Percentiles rank a stretch among this genome's conserved stretches.
These are phyloP conservation scores for Buxus sempervirens DNA, from an alignment of 164 flowering plant genomes.

Conservation along the genomic window DNA sequence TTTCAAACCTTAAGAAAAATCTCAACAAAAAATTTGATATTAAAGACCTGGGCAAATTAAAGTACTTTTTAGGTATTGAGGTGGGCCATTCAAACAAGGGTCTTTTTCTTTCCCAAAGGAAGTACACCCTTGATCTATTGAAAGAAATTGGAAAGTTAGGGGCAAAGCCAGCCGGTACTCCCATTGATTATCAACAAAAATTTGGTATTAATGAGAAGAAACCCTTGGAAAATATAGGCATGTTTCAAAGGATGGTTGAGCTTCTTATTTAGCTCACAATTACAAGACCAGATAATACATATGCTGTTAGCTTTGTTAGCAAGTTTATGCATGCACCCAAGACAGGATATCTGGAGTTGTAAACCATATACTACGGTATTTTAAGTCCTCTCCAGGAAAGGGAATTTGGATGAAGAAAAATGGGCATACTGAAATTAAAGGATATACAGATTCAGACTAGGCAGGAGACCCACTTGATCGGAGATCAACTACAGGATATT, in stretches of 20 bases:
- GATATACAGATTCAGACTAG: neutral
- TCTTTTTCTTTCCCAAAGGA: neutral
- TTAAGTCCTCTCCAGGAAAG: neutral
- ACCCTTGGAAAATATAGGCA: neutral
- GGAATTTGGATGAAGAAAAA: conserved; percentile 2
- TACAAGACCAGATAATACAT: neutral
- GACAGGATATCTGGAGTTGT: neutral
- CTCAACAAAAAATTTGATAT: neutral
- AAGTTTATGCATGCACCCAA: neutral
- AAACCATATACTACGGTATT: neutral
- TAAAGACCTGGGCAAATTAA: conserved; percentile 10
- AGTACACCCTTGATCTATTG: neutral
- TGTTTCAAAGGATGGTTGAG: neutral
- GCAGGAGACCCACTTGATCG: neutral
- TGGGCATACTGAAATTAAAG: neutral
- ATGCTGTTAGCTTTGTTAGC: neutral
- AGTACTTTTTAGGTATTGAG: conserved; percentile 4
- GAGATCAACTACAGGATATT: neutral
- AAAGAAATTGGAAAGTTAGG: neutral
- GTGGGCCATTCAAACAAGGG: neutral
- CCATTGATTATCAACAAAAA: neutral
- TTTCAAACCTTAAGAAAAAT: neutral
- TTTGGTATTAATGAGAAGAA: neutral
- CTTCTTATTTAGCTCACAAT: neutral
- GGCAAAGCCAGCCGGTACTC: neutral